Evolutionary conservation across 1,284 basidiomycete species (phyloP).

Genomic region (Cystobasidium slooffiae): DNA sequence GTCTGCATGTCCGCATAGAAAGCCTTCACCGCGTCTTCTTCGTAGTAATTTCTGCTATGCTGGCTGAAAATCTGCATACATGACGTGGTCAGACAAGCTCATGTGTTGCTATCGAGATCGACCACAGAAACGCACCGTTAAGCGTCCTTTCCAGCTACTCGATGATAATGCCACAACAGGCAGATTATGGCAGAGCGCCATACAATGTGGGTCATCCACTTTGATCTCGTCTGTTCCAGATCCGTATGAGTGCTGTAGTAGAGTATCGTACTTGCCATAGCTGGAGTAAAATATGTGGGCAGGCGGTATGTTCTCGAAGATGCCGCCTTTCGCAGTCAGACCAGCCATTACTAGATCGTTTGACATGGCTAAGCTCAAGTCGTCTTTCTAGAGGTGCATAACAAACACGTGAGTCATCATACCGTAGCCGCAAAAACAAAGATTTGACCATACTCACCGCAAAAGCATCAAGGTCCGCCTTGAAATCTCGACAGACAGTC

Average conservation of each 20-base stretch:
- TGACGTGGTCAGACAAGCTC: not conserved
- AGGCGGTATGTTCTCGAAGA: slow-evolving; percentile 1
- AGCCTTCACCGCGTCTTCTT: not conserved
- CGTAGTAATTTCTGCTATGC: not conserved
- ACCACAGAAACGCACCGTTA: not conserved
- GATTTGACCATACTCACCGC: not conserved
- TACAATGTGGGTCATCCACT: not conserved
- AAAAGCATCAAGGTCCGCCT: not conserved
- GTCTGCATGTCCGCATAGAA: not conserved
- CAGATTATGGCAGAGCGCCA: not conserved
- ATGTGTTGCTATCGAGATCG: not conserved
- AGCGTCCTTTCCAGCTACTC: not conserved
- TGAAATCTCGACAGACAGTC: not conserved
- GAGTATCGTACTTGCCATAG: slow-evolving; percentile 1
- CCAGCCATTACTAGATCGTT: slow-evolving; percentile 9
- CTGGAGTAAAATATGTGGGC: slow-evolving; percentile 14
- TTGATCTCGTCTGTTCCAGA: not conserved
- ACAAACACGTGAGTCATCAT: not conserved
- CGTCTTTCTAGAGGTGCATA: not conserved
- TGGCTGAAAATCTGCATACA: not conserved
- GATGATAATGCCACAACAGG: not conserved
- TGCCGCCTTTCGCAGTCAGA: not conserved
- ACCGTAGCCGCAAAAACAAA: no score
- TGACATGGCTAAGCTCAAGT: slow-evolving; percentile 8
- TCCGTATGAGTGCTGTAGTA: not conserved